Base-by-base conservation (phyloP, 2,329 filamentous ascomycete species). In the Apiospora hydei region DNA sequence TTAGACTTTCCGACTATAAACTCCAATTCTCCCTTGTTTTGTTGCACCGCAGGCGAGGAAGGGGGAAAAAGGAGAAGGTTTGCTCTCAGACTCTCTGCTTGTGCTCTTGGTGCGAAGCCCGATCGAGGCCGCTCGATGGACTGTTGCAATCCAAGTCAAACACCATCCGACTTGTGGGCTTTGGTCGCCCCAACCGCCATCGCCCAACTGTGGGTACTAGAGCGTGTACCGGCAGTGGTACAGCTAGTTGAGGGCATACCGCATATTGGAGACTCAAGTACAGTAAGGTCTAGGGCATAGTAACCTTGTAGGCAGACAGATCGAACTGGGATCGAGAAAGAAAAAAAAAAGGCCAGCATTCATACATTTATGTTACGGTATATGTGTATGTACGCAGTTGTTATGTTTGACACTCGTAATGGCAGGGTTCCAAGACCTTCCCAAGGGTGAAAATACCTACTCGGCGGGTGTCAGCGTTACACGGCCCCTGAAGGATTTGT, bases 91-190 rank as follows among this genome's bases (percentile, higher is more conserved):
- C 57, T 64, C 57, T 64, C 18, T 64, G 18, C 57, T 64, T n/a
- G 21, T 49, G 46, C 46, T n/a, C 57, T 64, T 64, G 57, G 57
- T 64, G 57, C 18, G 30, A 64, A 34, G 53, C 57, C 57, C 57
- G 57, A 64, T 64, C 57, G 57, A 64, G 57, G 34, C 18, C 34
- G 34, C 30, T 21, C 57, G 57, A 64, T 64, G 57, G 30, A n/a
- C 57, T 64, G 57, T 41, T 41, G 57, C 57, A 64, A 64, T 64
- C 57, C 57, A 64, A 64, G 41, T 41, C 57, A 64, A 64, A 64
- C 57, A 64, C 57, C 34, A 38, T 41, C 57, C 34, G 57, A 24
- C 57, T 38, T 64, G 57, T 64, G 57, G 34, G 57, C 57, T 64
- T 64, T 64, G 57, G 57, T 64, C 57, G 57, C 57, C 34, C 57